A percentile compares a stretch with the other conserved stretches of the same genome.
Evolutionary conservation across 108 stramenopile species (phyloP).

Genomic region (Pseudonitzschia delicatissima): DNA sequence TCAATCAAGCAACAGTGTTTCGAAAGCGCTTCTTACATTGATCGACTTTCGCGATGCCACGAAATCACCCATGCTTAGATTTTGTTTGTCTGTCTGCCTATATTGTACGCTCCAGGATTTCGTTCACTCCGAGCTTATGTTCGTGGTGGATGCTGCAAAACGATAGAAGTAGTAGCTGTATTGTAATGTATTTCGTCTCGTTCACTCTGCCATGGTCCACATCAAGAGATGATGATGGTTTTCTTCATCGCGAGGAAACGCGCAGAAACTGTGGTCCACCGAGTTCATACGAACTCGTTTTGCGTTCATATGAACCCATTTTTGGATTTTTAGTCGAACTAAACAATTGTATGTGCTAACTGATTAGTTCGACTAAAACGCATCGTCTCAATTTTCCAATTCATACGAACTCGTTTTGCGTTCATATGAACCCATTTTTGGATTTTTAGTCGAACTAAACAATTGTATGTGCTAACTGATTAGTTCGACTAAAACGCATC

Average conservation of each 20-base stretch:
- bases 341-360: too few species aligned
- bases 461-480: too few species aligned
- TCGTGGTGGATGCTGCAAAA: neutral
- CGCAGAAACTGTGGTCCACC: too few species aligned
- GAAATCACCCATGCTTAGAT: slow-evolving; percentile 3
- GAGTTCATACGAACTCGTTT: too few species aligned
- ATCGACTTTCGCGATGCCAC: neutral
- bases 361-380: too few species aligned
- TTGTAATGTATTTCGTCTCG: neutral
- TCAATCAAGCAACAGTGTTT: neutral
- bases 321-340: too few species aligned
- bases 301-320: too few species aligned
- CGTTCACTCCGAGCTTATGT: neutral
- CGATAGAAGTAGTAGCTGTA: neutral
- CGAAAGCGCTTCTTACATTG: neutral
- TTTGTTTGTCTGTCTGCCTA: neutral
- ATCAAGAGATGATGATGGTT: neutral
- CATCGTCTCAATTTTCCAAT: too few species aligned
- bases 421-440: too few species aligned
- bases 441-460: too few species aligned
- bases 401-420: too few species aligned
- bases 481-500: too few species aligned
- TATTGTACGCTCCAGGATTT: neutral
- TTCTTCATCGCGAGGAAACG: neutral
- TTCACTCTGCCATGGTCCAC: neutral